phyloP scores from a whole-genome alignment of 306 rosid genomes.

The apple (Malus domestica) region ASM211411v1 NC_041791.1:35467501-35468000 shows the following conservation, averaged over 20 bases:
- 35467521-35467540: slow-evolving; percentile 72
- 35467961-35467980: background rate
- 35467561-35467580: slow-evolving; percentile 55
- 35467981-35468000: background rate
- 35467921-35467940: too few relatives aligned
- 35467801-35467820: background rate
- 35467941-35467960: too few relatives aligned
- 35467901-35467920: too few relatives aligned
- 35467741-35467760: slow-evolving; percentile 94
- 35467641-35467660: background rate
- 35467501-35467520: slow-evolving; percentile 73
- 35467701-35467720: slow-evolving; percentile 80
- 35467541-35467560: slow-evolving; percentile 58
- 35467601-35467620: background rate
- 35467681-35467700: slow-evolving; percentile 70
- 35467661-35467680: background rate
- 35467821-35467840: too few relatives aligned
- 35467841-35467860: too few relatives aligned
- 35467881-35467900: background rate
- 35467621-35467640: background rate
- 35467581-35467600: background rate
- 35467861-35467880: too few relatives aligned
- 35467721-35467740: slow-evolving; percentile 75
- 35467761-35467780: slow-evolving; percentile 27
- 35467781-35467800: too few relatives aligned